Conservation (phyloP, 2,329 filamentous ascomycete species). For the Zelopaecilomyces penicillatus region DNA sequence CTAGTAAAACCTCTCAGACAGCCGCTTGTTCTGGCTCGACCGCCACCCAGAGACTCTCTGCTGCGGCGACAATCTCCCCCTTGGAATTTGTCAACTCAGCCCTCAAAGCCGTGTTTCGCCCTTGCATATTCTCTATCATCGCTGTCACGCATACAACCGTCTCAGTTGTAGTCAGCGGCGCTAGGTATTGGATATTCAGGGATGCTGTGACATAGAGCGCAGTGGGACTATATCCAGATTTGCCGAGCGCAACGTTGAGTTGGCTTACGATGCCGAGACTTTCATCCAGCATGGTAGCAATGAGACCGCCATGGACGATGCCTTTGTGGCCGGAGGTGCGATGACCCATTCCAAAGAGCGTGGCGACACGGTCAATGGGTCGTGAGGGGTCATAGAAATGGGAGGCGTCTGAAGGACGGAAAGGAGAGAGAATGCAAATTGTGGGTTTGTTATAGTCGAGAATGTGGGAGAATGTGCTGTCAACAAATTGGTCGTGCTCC, state of each 20-base stretch:
- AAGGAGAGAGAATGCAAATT: slow-evolving; percentile 1
- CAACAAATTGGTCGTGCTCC: not conserved
- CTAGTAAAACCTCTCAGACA: too few relatives aligned
- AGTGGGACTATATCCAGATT: not conserved
- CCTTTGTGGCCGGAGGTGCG: not conserved
- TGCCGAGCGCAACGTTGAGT: not conserved
- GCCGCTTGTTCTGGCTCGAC: too few relatives aligned
- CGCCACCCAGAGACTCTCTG: too few relatives aligned
- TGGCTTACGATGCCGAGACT: not conserved
- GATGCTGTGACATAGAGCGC: not conserved
- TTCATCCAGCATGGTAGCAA: slow-evolving; percentile 1
- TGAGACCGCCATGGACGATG: slow-evolving; percentile 2
- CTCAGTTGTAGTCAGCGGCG: not conserved
- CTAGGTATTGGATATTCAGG: not conserved
- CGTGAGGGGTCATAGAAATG: not conserved
- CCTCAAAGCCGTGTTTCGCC: not conserved
- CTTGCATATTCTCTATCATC: not conserved
- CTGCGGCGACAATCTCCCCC: too few relatives aligned
- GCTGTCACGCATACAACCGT: not conserved
- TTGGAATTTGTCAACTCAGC: too few relatives aligned
- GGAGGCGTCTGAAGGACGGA: not conserved
- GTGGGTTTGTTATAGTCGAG: not conserved
- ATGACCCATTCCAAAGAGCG: not conserved
- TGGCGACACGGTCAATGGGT: not conserved
- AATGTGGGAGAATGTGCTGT: not conserved